A percentile compares a stretch with the other conserved stretches of the same genome.
Conservation (phyloP, 768 basidiomycete genomes). For the Lactifluus pinguis region DNA sequence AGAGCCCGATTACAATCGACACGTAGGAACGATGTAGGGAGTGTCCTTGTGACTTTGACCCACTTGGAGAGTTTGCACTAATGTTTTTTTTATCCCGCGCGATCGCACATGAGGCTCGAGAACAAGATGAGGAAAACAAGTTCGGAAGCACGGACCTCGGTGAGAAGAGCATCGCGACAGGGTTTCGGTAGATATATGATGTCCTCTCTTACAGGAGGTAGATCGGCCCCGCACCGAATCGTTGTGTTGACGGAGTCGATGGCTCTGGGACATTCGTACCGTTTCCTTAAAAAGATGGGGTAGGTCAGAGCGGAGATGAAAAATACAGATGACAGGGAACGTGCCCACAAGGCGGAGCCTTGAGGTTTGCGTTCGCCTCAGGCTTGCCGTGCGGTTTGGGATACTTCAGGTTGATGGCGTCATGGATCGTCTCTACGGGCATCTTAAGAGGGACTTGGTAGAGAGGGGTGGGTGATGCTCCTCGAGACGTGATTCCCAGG, state of each 20-base stretch:
- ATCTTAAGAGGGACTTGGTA: neutral
- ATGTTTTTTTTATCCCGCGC: neutral
- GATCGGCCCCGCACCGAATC: neutral
- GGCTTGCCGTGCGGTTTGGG: neutral
- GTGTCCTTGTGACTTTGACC: neutral
- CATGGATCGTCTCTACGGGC: neutral
- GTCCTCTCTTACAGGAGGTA: neutral
- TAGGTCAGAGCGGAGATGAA: slow-evolving; percentile 9
- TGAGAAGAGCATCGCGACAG: neutral
- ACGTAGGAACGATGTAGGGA: neutral
- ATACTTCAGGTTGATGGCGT: neutral
- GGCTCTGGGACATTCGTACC: neutral
- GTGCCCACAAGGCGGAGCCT: slow-evolving; percentile 5
- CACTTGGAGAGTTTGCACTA: neutral
- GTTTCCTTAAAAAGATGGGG: slow-evolving; percentile 1
- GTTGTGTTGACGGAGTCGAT: neutral
- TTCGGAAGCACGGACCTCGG: slow-evolving; percentile 1
- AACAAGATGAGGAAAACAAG: neutral
- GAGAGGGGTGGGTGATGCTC: neutral
- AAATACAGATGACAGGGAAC: slow-evolving; percentile 4
- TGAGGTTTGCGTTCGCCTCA: slow-evolving; percentile 10
- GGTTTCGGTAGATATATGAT: neutral
- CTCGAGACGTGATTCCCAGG: neutral
- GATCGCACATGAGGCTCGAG: slow-evolving; percentile 9
- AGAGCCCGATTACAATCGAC: neutral